Conservation (phyloP, 352 stramenopile species). For the Globisporangium barbulae region DNA sequence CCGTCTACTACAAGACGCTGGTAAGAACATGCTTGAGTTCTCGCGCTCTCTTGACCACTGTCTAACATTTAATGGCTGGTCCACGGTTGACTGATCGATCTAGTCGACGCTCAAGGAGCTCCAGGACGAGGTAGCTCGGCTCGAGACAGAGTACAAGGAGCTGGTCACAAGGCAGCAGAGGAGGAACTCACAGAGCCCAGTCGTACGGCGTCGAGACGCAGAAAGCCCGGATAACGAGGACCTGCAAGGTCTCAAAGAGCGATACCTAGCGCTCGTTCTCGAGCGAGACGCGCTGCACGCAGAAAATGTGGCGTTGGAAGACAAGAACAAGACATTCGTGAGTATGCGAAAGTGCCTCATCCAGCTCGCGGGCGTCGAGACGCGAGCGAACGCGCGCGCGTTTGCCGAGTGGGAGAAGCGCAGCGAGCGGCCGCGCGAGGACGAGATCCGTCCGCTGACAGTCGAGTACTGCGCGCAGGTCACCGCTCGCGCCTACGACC, state of each 20-base stretch:
- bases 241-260: background rate
- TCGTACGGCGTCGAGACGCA: background rate
- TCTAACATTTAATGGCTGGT: background rate
- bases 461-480: conserved; percentile 15
- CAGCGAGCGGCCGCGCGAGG: background rate
- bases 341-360: background rate
- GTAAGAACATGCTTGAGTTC: background rate
- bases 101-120: conserved; percentile 4
- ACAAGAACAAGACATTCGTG: background rate
- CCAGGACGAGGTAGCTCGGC: background rate
- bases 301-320: background rate
- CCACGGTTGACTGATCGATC: background rate
- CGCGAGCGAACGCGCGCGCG: background rate
- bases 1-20: conserved; percentile 14
- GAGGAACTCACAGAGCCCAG: background rate
- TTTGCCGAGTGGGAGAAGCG: conserved; percentile 7
- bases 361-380: conserved; percentile 8
- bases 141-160: conserved; percentile 1
- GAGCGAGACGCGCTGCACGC: background rate
- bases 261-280: background rate
- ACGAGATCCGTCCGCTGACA: conserved; percentile 2
- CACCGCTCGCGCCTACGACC: conserved; percentile 1
- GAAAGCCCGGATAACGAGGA: background rate
- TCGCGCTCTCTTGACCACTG: background rate
- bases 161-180: background rate